Percentiles rank a stretch among this genome's conserved stretches.
Conservation (phyloP, 202 grass and related monocot genomes). For the Saccharum hybrid region DNA sequence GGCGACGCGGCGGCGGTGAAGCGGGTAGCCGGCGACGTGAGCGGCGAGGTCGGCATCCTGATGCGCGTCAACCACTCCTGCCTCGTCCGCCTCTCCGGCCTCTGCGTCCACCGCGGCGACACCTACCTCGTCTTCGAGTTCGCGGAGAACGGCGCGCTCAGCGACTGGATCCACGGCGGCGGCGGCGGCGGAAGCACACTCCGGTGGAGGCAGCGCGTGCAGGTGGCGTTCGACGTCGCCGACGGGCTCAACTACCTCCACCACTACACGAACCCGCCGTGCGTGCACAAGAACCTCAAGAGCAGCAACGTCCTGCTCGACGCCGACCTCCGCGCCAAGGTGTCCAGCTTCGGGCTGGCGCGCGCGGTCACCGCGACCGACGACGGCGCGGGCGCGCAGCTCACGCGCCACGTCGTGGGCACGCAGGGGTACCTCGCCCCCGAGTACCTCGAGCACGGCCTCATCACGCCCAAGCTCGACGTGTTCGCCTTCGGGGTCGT, state of each 20-base stretch:
- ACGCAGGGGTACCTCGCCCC: slow-evolving; percentile 84
- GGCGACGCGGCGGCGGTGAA: slow-evolving; percentile 82
- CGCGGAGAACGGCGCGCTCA: slow-evolving; percentile 76
- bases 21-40: slow-evolving; percentile 71
- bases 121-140: slow-evolving; percentile 84
- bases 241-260: slow-evolving; percentile 90
- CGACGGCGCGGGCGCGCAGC: slow-evolving; percentile 43
- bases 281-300: slow-evolving; percentile 89
- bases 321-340: slow-evolving; percentile 70
- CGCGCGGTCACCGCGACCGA: slow-evolving; percentile 40
- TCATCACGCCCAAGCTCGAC: slow-evolving; percentile 79
- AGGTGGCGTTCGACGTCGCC: slow-evolving; percentile 68
- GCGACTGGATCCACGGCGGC: slow-evolving; percentile 66
- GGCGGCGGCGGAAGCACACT: background rate
- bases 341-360: slow-evolving; percentile 76
- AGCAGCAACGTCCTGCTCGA: slow-evolving; percentile 82
- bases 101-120: slow-evolving; percentile 76
- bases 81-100: slow-evolving; percentile 72
- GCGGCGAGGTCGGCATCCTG: slow-evolving; percentile 78
- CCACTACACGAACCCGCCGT: slow-evolving; percentile 78
- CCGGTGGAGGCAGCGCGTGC: slow-evolving; percentile 75
- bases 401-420: slow-evolving; percentile 84
- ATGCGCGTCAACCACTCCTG: slow-evolving; percentile 79
- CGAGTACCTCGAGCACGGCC: slow-evolving; percentile 86
- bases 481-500: slow-evolving; percentile 88